These are phyloP conservation scores for Xerocomus brunneocitrinus DNA, from an alignment of 768 basidiomycete species.

Conservation along the genomic window DNA sequence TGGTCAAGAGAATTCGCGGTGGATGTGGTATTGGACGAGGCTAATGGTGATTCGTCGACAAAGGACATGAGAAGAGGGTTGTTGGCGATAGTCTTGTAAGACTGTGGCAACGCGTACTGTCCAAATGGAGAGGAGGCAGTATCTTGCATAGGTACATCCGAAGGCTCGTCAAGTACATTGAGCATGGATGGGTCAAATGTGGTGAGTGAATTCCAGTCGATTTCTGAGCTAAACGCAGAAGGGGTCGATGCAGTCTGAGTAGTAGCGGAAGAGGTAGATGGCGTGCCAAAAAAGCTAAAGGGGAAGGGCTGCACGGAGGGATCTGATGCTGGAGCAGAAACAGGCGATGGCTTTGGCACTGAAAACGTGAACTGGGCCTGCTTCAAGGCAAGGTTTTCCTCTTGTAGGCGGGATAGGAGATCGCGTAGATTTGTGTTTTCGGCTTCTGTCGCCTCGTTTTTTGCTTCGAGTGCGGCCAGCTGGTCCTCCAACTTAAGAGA, in stretches of 20 bases:
- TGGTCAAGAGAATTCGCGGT: slow-evolving; percentile 26
- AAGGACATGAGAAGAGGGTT: slow-evolving; percentile 87
- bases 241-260: slow-evolving; percentile 29
- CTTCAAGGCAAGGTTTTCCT: slow-evolving; percentile 81
- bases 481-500: slow-evolving; percentile 77
- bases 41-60: slow-evolving; percentile 46
- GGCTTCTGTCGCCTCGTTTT: slow-evolving; percentile 62
- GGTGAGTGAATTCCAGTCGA: slow-evolving; percentile 64
- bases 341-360: slow-evolving; percentile 47
- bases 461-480: slow-evolving; percentile 79
- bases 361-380: slow-evolving; percentile 81
- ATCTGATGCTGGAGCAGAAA: slow-evolving; percentile 20
- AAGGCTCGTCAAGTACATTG: slow-evolving; percentile 59
- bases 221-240: slow-evolving; percentile 21
- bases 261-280: slow-evolving; percentile 26
- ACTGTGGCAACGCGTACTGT: slow-evolving; percentile 39
- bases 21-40: slow-evolving; percentile 14
- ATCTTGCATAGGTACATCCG: slow-evolving; percentile 56
- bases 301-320: slow-evolving; percentile 17
- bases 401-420: slow-evolving; percentile 76
- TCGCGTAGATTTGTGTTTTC: slow-evolving; percentile 92
- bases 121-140: slow-evolving; percentile 46
- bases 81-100: slow-evolving; percentile 75
- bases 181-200: slow-evolving; percentile 69
- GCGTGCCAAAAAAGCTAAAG: slow-evolving; percentile 27